These are phyloP conservation scores for Amaranthus palmeri DNA, from an alignment of 148 eudicot genomes.

Conservation along the genomic window DNA sequence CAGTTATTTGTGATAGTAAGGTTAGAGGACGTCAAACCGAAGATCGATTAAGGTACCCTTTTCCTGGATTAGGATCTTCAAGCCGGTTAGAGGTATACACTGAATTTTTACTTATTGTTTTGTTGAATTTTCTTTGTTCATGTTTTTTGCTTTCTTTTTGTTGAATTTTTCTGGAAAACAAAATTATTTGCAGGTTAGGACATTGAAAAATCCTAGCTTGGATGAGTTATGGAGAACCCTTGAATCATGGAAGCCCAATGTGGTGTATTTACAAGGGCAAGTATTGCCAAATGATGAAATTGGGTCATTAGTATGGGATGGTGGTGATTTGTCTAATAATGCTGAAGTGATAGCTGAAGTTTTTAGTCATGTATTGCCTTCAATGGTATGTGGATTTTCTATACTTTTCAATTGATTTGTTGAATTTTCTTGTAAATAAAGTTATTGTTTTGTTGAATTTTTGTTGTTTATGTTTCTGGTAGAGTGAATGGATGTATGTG, in stretches of 20 bases:
- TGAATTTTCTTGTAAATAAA: no score
- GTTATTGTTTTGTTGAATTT: no score
- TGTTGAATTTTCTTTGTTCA: not conserved
- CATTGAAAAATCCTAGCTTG: slow-evolving; percentile 53
- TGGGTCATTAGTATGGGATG: slow-evolving; percentile 73
- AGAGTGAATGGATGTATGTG: no score
- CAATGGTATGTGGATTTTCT: slow-evolving; percentile 48
- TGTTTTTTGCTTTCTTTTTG: not conserved
- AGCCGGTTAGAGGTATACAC: slow-evolving; percentile 67
- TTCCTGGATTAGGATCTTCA: slow-evolving; percentile 61
- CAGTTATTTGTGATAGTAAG: slow-evolving; percentile 49
- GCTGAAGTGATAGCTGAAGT: slow-evolving; percentile 50
- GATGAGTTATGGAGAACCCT: slow-evolving; percentile 57
- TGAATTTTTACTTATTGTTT: not conserved
- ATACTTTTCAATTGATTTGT: not conserved
- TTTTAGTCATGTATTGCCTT: slow-evolving; percentile 58
- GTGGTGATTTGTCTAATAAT: slow-evolving; percentile 39
- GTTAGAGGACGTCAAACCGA: slow-evolving; percentile 21
- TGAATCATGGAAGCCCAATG: slow-evolving; percentile 56
- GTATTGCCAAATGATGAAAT: slow-evolving; percentile 54
- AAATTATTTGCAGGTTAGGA: slow-evolving; percentile 49
- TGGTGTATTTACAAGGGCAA: slow-evolving; percentile 79
- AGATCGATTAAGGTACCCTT: slow-evolving; percentile 41
- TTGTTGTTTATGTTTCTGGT: no score
- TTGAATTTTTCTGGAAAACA: not conserved